phyloP scores from a whole-genome alignment of 2,329 filamentous ascomycete genomes.

The Botryotinia narcissicola region DNA sequence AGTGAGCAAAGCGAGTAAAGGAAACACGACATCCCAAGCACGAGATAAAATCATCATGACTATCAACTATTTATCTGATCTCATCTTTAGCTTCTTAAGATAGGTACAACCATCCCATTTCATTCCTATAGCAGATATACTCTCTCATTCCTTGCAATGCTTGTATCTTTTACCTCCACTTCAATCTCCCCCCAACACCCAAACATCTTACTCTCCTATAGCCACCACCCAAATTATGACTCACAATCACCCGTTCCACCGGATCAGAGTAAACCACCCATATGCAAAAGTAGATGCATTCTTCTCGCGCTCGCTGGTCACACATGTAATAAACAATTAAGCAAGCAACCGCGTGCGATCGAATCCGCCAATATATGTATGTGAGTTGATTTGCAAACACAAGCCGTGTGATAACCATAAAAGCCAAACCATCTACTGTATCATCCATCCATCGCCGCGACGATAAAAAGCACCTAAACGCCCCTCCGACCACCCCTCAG shows the following conservation, averaged over 20 bases:
- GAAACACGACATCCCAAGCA: neutral
- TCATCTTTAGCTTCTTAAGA: neutral
- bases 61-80: neutral
- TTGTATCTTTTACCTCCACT: neutral
- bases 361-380: constrained; percentile 7
- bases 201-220: neutral
- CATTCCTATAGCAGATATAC: constrained; percentile 1
- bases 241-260: neutral
- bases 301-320: neutral
- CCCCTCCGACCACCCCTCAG: neutral
- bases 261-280: constrained; percentile 11
- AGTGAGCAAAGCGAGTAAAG: neutral
- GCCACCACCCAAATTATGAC: neutral
- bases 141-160: neutral
- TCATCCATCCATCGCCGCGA: constrained; percentile 14
- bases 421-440: constrained; percentile 14
- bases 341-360: neutral
- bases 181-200: neutral
- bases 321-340: constrained; percentile 11
- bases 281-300: constrained; percentile 6
- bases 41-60: constrained; percentile 5
- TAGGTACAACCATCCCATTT: neutral
- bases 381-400: constrained; percentile 7
- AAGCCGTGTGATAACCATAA: constrained; percentile 11
- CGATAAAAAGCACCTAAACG: constrained; percentile 14